Percentiles rank a stretch among this genome's conserved stretches.
Conservation (phyloP, 2,329 filamentous ascomycete species). For the Didymella exigua region DNA sequence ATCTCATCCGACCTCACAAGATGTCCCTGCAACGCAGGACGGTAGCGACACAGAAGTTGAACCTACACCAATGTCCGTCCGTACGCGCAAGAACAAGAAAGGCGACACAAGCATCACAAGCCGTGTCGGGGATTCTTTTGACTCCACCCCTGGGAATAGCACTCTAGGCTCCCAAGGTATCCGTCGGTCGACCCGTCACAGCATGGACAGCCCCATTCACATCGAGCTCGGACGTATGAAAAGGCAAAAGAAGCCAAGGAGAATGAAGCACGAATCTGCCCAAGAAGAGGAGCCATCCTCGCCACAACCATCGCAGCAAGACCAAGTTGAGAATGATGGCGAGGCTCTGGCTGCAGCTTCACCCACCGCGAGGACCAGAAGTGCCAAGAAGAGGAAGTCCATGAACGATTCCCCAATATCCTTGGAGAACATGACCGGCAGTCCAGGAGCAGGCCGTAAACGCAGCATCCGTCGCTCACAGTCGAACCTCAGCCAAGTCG, state of each 20-base stretch:
- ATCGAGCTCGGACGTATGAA: constrained; percentile 21
- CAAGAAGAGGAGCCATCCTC: constrained; percentile 35
- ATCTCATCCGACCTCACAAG: constrained; percentile 20
- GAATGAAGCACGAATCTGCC: constrained; percentile 21
- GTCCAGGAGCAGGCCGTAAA: constrained; percentile 32
- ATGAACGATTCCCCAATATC: constrained; percentile 13
- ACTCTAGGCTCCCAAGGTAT: constrained; percentile 27
- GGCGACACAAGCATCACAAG: constrained; percentile 34
- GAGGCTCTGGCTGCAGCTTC: not conserved
- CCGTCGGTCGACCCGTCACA: constrained; percentile 38
- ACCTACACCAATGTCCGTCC: constrained; percentile 21
- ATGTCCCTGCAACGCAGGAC: constrained; percentile 5
- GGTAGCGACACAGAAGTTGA: constrained; percentile 31
- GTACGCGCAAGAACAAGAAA: constrained; percentile 16
- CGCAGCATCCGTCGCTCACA: constrained; percentile 34
- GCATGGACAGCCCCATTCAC: constrained; percentile 27
- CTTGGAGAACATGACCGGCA: not conserved
- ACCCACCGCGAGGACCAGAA: constrained; percentile 2
- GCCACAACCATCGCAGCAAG: constrained; percentile 46
- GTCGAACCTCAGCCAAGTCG: constrained; percentile 38
- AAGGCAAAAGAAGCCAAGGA: constrained; percentile 32
- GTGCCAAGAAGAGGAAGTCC: constrained; percentile 30
- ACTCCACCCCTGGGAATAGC: constrained; percentile 20
- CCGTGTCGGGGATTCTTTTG: constrained; percentile 48
- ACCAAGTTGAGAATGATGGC: not conserved